These are phyloP conservation scores for Metschnikowia colocasiae DNA, from an alignment of 805 yeast genomes.

Conservation along the genomic window DNA sequence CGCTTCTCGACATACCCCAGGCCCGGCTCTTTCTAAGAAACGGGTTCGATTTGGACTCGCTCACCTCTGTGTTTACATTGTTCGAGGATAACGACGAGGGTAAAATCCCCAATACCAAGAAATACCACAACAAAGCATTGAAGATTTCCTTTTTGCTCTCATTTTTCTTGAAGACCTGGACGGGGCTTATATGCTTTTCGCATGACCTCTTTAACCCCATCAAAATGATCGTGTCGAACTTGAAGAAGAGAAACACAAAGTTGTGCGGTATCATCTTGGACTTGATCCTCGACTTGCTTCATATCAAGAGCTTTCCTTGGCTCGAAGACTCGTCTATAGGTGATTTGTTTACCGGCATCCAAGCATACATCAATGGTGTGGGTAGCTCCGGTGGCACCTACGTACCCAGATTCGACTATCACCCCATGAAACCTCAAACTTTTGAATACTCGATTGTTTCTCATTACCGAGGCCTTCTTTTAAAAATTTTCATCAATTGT, in stretches of 20 bases:
- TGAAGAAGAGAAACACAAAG: slow-evolving; percentile 53
- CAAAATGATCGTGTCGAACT: slow-evolving; percentile 54
- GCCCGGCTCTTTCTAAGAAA: slow-evolving; percentile 52
- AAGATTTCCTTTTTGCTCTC: slow-evolving; percentile 58
- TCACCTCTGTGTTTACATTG: slow-evolving; percentile 72
- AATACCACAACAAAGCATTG: slow-evolving; percentile 42
- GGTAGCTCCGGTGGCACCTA: slow-evolving; percentile 6
- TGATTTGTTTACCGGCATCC: slow-evolving; percentile 12
- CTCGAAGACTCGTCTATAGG: slow-evolving; percentile 18
- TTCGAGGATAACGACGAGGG: slow-evolving; percentile 31
- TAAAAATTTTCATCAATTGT: slow-evolving; percentile 51
- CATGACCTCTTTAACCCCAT: slow-evolving; percentile 54
- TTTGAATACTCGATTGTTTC: slow-evolving; percentile 45
- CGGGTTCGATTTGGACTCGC: slow-evolving; percentile 57
- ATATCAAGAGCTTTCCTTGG: slow-evolving; percentile 60
- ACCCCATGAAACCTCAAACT: slow-evolving; percentile 24
- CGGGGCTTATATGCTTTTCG: slow-evolving; percentile 69
- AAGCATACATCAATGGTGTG: slow-evolving; percentile 19
- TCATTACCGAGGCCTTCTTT: slow-evolving; percentile 64
- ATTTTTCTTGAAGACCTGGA: slow-evolving; percentile 62
- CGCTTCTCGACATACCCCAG: slow-evolving; percentile 55
- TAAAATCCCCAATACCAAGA: slow-evolving; percentile 8
- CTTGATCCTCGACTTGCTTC: slow-evolving; percentile 62
- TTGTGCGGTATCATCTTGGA: slow-evolving; percentile 66
- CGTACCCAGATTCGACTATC: slow-evolving; percentile 14